Evolutionary conservation across 192 early-diverging fungal species (phyloP), one percentile per base, ranked within the genome.

Genomic region (Entomortierella parvispora): DNA sequence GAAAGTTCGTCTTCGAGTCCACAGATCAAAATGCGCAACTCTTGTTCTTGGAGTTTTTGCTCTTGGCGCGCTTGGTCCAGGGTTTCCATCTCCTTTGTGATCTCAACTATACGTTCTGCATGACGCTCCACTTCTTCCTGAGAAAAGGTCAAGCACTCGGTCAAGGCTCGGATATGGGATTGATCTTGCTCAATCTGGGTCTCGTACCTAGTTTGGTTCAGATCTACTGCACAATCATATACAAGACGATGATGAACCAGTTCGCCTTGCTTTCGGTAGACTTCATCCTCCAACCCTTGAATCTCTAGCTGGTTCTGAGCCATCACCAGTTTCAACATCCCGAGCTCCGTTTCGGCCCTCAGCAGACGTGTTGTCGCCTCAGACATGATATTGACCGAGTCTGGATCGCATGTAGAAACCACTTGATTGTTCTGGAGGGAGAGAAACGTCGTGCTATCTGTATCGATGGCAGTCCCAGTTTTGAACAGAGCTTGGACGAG

Each of bases 281-380:
- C 58, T 23, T 74, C 71, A 10, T 74, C 71, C n/a, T 74, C 71
- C 0, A 74, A 42, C 0, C 71, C 71, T 14, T 28, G 58, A 14
- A 74, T 65, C 17, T 74, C 71, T 23, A 26, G 5, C 42, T 60
- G 62, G 25, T 60, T 74, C 49, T 74, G 63, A 2, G 71, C 71
- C 71, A 74, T 74, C 31, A 74, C 49, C 31, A 74, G 42, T 20
- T 65, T 74, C 5, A 74, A 32, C 1, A 74, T 47, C 4, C 57
- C 71, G 1, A 74, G 42, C 18, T 65, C 71, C 3, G 71, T 74
- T 26, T 74, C 63, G 3, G 71, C 71, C 17, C 57, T 56, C 25
- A 74, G 28, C 28, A 74, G 63, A 5, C 50, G 71, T 2, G 63
- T 61, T 2, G 60, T 62, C 3, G 71, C 62, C 31, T 61, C 56